phyloP scores from a whole-genome alignment of 768 basidiomycete species.

The Boletus subparvulus region DNA sequence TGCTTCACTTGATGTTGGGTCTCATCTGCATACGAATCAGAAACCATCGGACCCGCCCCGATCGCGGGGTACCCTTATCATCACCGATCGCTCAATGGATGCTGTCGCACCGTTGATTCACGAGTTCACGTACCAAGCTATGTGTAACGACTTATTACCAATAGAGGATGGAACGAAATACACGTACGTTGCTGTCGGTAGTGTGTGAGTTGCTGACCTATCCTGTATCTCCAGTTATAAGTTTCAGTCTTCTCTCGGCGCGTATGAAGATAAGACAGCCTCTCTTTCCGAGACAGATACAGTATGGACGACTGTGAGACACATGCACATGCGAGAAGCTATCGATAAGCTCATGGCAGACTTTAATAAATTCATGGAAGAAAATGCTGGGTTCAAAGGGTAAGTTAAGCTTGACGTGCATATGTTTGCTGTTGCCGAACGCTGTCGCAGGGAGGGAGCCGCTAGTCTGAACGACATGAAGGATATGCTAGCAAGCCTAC shows the following conservation, averaged over 20 bases:
- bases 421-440: conserved; percentile 1
- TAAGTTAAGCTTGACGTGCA: conserved; percentile 35
- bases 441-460: conserved; percentile 59
- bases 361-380: conserved; percentile 91
- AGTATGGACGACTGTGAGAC: conserved; percentile 90
- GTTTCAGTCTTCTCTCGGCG: conserved; percentile 85
- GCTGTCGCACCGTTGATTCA: conserved; percentile 86
- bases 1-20: neutral
- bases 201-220: conserved; percentile 6
- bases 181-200: conserved; percentile 54
- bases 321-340: conserved; percentile 98
- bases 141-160: conserved; percentile 92
- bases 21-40: conserved; percentile 30
- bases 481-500: conserved; percentile 94
- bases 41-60: conserved; percentile 57
- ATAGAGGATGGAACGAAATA: conserved; percentile 87
- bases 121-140: conserved; percentile 99
- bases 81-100: conserved; percentile 98
- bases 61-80: conserved; percentile 77
- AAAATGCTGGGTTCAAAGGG: conserved; percentile 95
- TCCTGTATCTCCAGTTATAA: conserved; percentile 62
- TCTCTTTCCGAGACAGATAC: conserved; percentile 82
- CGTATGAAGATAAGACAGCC: conserved; percentile 86
- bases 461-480: conserved; percentile 97
- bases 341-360: conserved; percentile 96